Evolutionary conservation across 495 filamentous ascomycete species (phyloP), one percentile per base, ranked within the genome.

Genomic region (Podospora pseudocomata): DNA sequence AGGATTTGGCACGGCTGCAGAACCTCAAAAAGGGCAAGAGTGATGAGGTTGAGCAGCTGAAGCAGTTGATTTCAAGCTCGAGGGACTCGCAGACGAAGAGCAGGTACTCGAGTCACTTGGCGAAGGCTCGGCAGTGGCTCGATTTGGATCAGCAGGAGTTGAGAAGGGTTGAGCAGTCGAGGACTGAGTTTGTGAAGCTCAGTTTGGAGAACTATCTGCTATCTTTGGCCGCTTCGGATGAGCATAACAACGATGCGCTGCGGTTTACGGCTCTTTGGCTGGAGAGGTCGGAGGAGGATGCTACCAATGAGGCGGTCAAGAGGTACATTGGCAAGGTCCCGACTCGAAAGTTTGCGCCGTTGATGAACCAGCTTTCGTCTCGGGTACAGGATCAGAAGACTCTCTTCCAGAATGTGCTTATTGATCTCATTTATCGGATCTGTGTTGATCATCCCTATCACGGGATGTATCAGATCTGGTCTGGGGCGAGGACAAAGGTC

Each of bases 191-290:
- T 73, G 80, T 97, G 5, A 86, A 89, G 27, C 88, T 93, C 72
- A 93, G 93, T 75, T 83, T 98, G n/a, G 91, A 95, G 76, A 97
- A 98, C 73, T 98, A 99, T 73, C 87, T 99, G 3, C 89, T 93
- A 13, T 90, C 89, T 18, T 82, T 99, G 23, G 84, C 84, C 56
- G 92, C 94, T 39, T 94, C 90, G 49, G 93, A 99, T 75, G 85
- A 90, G 54, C 91, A 94, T 75, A 91, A 97, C 74, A 94, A 90
- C 66, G 92, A 96, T 77, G 89, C 91, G 19, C 85, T 99, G 49
- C 89, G 95, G n/a, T 97, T 99, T 76, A 94, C 93, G 69, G 91
- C 96, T 7, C 79, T 99, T 11, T 99, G 95, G 95, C 83, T 98
- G 26, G 92, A 97, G 73, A 85, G 94, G 60, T 89, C 90, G 0